Conservation (phyloP, 768 basidiomycete genomes). For the Macrolepiota dolichaula region DNA sequence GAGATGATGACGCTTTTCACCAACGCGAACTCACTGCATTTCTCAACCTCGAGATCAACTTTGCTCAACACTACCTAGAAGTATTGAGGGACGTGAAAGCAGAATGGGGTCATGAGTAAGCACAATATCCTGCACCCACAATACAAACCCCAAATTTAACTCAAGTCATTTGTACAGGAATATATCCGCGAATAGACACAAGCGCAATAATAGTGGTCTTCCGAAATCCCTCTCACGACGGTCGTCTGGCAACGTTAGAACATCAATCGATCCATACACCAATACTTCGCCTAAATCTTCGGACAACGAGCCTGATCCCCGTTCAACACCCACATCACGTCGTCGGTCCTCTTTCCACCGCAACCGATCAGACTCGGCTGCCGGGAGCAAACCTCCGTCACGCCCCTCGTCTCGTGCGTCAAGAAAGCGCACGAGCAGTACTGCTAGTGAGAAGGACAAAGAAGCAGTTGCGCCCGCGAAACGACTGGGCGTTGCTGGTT, state of each 20-base stretch:
- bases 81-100: slow-evolving; percentile 66
- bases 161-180: neutral
- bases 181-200: neutral
- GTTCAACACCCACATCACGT: slow-evolving; percentile 16
- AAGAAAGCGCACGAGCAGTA: slow-evolving; percentile 63
- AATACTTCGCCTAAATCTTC: slow-evolving; percentile 27
- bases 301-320: slow-evolving; percentile 27
- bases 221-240: neutral
- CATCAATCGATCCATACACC: slow-evolving; percentile 13
- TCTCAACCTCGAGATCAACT: slow-evolving; percentile 72
- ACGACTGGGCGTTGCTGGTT: slow-evolving; percentile 52
- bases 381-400: slow-evolving; percentile 40
- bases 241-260: neutral
- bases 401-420: slow-evolving; percentile 59
- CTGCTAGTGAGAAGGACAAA: slow-evolving; percentile 21
- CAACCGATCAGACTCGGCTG: slow-evolving; percentile 35
- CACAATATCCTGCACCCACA: slow-evolving; percentile 6
- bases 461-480: slow-evolving; percentile 29
- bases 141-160: neutral
- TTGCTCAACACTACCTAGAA: slow-evolving; percentile 69
- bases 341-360: slow-evolving; percentile 25
- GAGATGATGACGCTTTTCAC: slow-evolving; percentile 71
- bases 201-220: neutral
- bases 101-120: slow-evolving; percentile 67
- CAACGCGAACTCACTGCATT: slow-evolving; percentile 67